Evolutionary conservation across 495 filamentous ascomycete species (phyloP).

Genomic region (Penicillium goetzii): DNA sequence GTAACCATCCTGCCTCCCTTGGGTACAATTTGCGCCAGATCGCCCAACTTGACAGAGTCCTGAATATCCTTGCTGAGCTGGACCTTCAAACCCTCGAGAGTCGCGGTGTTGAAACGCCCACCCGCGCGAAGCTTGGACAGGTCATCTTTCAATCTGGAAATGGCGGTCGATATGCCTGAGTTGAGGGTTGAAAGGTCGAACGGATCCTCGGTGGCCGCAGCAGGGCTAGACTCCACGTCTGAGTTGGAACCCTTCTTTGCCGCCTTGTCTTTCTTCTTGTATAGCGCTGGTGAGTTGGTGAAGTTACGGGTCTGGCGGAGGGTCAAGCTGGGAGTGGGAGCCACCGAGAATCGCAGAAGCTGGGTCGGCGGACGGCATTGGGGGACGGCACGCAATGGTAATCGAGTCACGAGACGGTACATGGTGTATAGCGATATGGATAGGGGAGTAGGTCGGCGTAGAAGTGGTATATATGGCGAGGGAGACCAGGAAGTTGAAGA

Average conservation of each 20-base stretch:
- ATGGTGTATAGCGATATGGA: slow-evolving; percentile 14
- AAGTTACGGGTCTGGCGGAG: slow-evolving; percentile 24
- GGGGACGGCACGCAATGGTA: slow-evolving; percentile 9
- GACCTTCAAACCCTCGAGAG: slow-evolving; percentile 67
- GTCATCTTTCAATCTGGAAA: slow-evolving; percentile 62
- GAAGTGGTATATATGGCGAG: neutral
- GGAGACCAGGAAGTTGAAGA: neutral
- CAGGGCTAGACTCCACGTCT: slow-evolving; percentile 18
- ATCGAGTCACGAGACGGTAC: slow-evolving; percentile 22
- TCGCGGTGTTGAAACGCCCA: slow-evolving; percentile 69
- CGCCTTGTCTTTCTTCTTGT: slow-evolving; percentile 47
- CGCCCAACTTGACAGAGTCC: slow-evolving; percentile 57
- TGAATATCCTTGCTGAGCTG: slow-evolving; percentile 57
- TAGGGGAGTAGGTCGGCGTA: neutral
- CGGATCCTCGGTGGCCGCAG: slow-evolving; percentile 54
- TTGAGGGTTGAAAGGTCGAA: slow-evolving; percentile 70
- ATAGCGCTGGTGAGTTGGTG: slow-evolving; percentile 31
- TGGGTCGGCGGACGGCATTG: slow-evolving; percentile 1
- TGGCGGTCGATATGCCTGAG: slow-evolving; percentile 57
- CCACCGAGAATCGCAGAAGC: neutral
- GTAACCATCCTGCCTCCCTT: slow-evolving; percentile 69
- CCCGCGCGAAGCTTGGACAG: slow-evolving; percentile 68
- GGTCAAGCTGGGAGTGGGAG: neutral
- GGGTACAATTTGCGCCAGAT: slow-evolving; percentile 77
- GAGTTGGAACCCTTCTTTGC: slow-evolving; percentile 26